Base-by-base conservation (phyloP, 306 rosid genomes). In the Benincasa hispida region DNA sequence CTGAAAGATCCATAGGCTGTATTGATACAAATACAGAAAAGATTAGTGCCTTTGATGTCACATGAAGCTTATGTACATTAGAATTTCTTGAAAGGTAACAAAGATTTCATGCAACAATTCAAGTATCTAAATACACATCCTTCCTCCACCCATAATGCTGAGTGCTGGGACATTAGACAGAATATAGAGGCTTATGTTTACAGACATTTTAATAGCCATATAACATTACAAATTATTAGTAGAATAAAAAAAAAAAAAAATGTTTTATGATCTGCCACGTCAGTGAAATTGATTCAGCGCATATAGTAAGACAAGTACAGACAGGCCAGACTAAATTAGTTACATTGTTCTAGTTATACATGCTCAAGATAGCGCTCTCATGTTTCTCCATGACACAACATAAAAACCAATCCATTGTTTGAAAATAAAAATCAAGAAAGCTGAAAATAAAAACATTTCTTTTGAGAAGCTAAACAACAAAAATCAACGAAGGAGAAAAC, bases 1-100 rank as follows among this genome's bases (percentile, higher is more conserved):
- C 92, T 93, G 88, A 93, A 93, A 68, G 97, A 93, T 72, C 98
- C 98, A 58, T 82, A 93, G 79, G 91, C 98, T 93, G 91, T 82
- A 88, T 60, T 60, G 12, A 62, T 66, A 45, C 11, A 13, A 45
- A 8, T 39, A 66, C 58, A 58, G 70, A 79, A 61, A 28, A 57
- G 62, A 15, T 24, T n/a, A 56, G 37, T n/a, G 62, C 7, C 63
- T n/a, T 56, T n/a, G 51, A 32, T 74, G 42, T 5, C 55, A 6
- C 48, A 37, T 19, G 62, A 78, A 32, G 68, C 32, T 37, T 24
- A 34, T 5, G 17, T 24, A 24, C 39, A 25, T 19, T 10, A 57
- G 9, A 57, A 57, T 75, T 27, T 75, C 32, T 56, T 13, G 65
- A 37, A 57, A 32, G 3, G n/a, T 8, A 12, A 56, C 14, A 54